phyloP scores from a whole-genome alignment of 2,329 filamentous ascomycete genomes.

The Raffaelea ambrosiae region DNA sequence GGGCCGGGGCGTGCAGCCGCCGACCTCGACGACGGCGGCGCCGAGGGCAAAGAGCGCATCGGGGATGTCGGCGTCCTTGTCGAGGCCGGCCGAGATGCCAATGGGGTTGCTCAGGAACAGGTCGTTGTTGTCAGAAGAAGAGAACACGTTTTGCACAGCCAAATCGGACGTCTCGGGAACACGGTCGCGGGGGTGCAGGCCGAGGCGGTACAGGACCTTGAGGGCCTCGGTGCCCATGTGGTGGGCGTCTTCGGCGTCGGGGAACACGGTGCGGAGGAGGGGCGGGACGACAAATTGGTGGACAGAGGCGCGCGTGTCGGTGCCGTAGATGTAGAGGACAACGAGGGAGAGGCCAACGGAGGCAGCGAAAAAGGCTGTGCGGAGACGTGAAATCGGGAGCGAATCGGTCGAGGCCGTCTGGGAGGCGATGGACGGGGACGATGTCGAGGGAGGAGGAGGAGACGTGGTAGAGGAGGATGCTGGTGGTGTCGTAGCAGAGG shows the following conservation, averaged over 20 bases:
- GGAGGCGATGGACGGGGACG: slow-evolving; percentile 11
- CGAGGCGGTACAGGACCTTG: slow-evolving; percentile 63
- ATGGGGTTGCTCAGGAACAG: slow-evolving; percentile 77
- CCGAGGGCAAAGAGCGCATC: slow-evolving; percentile 78
- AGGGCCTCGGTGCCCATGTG: slow-evolving; percentile 65
- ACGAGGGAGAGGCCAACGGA: slow-evolving; percentile 32
- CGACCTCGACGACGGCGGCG: slow-evolving; percentile 82
- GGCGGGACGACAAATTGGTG: slow-evolving; percentile 62
- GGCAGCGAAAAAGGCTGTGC: slow-evolving; percentile 30
- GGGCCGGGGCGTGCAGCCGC: slow-evolving; percentile 78
- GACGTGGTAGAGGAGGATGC: not conserved
- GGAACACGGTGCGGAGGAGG: slow-evolving; percentile 54
- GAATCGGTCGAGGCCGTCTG: slow-evolving; percentile 15
- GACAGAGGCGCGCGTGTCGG: slow-evolving; percentile 63
- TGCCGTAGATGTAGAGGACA: slow-evolving; percentile 58
- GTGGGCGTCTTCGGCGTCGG: slow-evolving; percentile 88
- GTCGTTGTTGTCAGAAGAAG: slow-evolving; percentile 36
- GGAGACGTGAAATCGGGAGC: slow-evolving; percentile 22
- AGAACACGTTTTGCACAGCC: slow-evolving; percentile 57
- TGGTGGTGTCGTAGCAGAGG: not conserved
- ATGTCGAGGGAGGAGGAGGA: not conserved
- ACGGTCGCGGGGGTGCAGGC: slow-evolving; percentile 79
- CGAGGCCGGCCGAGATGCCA: slow-evolving; percentile 88
- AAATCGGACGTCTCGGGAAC: too few relatives aligned
- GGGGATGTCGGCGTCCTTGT: slow-evolving; percentile 88